phyloP scores from a whole-genome alignment of 1,139 yeast genomes.

The Protomyces macrosporus region DNA sequence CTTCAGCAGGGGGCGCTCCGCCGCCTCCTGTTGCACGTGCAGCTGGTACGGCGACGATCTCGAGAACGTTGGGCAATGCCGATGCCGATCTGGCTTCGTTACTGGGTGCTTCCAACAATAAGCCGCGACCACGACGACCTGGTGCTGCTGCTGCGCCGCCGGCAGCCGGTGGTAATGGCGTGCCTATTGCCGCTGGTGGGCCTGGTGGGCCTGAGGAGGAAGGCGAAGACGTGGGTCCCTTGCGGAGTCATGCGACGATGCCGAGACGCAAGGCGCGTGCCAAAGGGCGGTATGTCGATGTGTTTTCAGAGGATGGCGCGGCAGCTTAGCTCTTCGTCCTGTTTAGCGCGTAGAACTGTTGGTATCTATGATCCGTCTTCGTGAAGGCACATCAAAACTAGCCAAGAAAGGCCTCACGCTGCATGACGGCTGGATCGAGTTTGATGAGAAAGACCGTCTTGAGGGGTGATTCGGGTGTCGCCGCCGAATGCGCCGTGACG shows the following conservation, averaged over 20 bases:
- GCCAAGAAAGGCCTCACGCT: constrained; percentile 32
- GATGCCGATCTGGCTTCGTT: constrained; percentile 18
- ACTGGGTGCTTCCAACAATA: constrained; percentile 1
- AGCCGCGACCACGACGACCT: constrained; percentile 9
- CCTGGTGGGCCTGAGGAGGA: not conserved
- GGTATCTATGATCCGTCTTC: too few species aligned
- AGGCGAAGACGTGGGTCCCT: not conserved
- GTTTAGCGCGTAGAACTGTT: too few species aligned
- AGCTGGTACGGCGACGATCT: not conserved
- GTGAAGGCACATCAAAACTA: not conserved
- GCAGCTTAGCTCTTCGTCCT: not conserved
- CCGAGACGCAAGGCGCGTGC: not conserved
- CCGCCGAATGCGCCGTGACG: constrained; percentile 84
- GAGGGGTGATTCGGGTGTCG: constrained; percentile 56
- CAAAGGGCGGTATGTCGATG: constrained; percentile 16
- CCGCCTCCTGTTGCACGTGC: not conserved
- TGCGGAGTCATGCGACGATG: not conserved
- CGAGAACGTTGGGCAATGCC: not conserved
- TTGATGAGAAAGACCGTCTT: constrained; percentile 81
- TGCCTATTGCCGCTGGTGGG: too few species aligned
- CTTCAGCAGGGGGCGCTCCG: not conserved
- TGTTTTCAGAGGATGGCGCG: constrained; percentile 4
- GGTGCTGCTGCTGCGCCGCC: not conserved
- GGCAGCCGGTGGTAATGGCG: not conserved
- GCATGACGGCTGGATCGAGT: constrained; percentile 43